Base-by-base conservation (phyloP, 2,329 filamentous ascomycete genomes). In the Septoria petroselini region DNA sequence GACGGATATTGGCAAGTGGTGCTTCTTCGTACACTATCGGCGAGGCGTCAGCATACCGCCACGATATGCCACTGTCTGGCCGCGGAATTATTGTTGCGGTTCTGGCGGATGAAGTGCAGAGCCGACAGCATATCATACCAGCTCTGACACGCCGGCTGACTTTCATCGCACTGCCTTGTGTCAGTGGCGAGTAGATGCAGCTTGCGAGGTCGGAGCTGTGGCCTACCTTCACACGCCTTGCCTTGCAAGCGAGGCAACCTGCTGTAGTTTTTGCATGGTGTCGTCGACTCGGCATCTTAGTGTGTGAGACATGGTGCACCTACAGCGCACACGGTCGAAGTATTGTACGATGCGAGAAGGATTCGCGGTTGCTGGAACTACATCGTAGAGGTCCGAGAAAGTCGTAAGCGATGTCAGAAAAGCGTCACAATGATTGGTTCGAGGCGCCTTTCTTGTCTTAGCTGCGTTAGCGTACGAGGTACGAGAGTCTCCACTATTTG, bases 171-270 rank as follows among this genome's bases (percentile, higher is more conserved):
- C 63, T 64, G 38, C 7, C 4, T 6, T 23, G 27, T 31, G 19
- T 40, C 37, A 40, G 37, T 11, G 17, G 18, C 14, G 33, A 18
- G 17, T 4, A 25, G n/a, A 0, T 17, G 3, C 12, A 17, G 25
- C 33, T 17, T 19, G 2, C 3, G 21, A 12, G 3, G 17, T 9
- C 7, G 29, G 27, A 9, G 34, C 27, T 17, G 27, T 33, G 11
- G 41, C 58, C 19, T 54, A 62, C 62, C 58, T 64, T 65, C n/a
- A 65, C 62, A 21, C 60, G 58, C 38, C 62, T 43, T 4, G 50
- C 49, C 52, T 65, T 65, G 53, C 63, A 65, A 18, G 56, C 42
- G 5, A 40, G 33, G 39, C 62, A 63, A 8, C 62, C 63, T 2
- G 54, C 53, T 7, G 59, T 55, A 14, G 58, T 61, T 38, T 65